phyloP scores from a whole-genome alignment of 495 filamentous ascomycete genomes.

The Corynascus novoguineensis region DNA sequence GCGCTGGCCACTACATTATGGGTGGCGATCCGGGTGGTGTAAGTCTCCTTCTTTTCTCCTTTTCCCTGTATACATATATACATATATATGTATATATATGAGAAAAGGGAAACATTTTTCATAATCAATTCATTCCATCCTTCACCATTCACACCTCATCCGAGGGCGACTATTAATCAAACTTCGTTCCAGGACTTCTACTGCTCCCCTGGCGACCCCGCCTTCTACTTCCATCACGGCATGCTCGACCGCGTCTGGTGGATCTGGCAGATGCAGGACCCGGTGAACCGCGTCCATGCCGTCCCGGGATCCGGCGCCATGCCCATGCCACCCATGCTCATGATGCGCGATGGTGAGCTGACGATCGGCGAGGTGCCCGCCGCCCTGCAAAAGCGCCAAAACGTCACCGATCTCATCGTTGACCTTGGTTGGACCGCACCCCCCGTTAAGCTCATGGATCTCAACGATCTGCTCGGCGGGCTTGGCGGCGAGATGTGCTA shows the following conservation, averaged over 20 bases:
- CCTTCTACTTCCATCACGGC: slow-evolving; percentile 64
- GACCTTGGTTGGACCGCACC: slow-evolving; percentile 33
- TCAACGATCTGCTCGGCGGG: slow-evolving; percentile 25
- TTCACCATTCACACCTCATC: not conserved
- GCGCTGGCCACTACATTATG: slow-evolving; percentile 56
- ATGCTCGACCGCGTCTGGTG: slow-evolving; percentile 65
- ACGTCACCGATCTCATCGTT: slow-evolving; percentile 17
- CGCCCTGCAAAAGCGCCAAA: not conserved
- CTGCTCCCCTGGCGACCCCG: slow-evolving; percentile 58
- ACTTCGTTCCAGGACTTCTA: slow-evolving; percentile 43
- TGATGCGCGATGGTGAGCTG: too few species aligned
- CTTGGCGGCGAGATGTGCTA: slow-evolving; percentile 31
- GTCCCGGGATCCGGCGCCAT: slow-evolving; percentile 14
- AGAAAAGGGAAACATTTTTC: too few species aligned
- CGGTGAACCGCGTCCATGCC: slow-evolving; percentile 25
- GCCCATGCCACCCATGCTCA: not conserved
- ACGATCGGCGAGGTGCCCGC: too few species aligned
- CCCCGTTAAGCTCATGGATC: slow-evolving; percentile 25
- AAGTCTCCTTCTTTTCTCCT: not conserved
- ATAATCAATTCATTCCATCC: not conserved
- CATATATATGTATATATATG: too few species aligned
- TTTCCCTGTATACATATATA: not conserved
- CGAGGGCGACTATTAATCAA: too few species aligned
- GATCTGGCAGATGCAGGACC: slow-evolving; percentile 58
- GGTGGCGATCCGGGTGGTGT: slow-evolving; percentile 49